Base-by-base conservation (phyloP, 495 filamentous ascomycete genomes). In the Geoglossum glabrum region DNA sequence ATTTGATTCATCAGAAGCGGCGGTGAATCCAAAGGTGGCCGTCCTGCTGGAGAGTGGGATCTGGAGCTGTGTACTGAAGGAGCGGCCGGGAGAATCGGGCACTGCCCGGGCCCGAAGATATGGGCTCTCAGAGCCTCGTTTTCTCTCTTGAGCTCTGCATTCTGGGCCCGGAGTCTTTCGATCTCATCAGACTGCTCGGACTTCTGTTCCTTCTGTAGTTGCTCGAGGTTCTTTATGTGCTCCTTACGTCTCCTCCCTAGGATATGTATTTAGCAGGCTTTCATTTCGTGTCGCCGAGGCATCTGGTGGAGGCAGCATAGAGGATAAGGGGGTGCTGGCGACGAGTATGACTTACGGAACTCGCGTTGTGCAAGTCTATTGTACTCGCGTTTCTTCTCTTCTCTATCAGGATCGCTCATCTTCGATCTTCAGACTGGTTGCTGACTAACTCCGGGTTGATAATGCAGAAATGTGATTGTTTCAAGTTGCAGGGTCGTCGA, bases 221-320 rank as follows among this genome's bases (percentile, higher is more conserved):
- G 63, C 56, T 70, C 68, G 3, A 70, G 61, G 23, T 66, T 67
- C 61, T 69, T 69, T 19, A 70, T 57, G 59, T 70, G 68, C 55
- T 70, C 68, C 59, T 70, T 70, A 47, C 68, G 61, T 31, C 68
- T 58, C 46, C 66, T 67, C 25, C 68, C 68, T 70, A 34, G 28
- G 33, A 13, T 23, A 15, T 2, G 54, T 40, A 23, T 7, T 57
- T 25, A 4, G 21, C 23, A 50, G 10, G 46, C 5, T 13, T n/a
- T 26, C 33, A 52, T 43, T 1, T 5, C n/a, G 7, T 21, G 43
- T 55, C 58, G 13, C 13, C 13, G 54, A 26, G 55, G 13, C 31
- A 34, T 34, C 5, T 11, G 13, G 36, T 8, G 11, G 36, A 15
- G 1, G 36, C 6, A 15, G 17, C 3, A 40, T 17, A 58, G 5